Conservation (phyloP, 768 basidiomycete species). For the Mycena venus region DNA sequence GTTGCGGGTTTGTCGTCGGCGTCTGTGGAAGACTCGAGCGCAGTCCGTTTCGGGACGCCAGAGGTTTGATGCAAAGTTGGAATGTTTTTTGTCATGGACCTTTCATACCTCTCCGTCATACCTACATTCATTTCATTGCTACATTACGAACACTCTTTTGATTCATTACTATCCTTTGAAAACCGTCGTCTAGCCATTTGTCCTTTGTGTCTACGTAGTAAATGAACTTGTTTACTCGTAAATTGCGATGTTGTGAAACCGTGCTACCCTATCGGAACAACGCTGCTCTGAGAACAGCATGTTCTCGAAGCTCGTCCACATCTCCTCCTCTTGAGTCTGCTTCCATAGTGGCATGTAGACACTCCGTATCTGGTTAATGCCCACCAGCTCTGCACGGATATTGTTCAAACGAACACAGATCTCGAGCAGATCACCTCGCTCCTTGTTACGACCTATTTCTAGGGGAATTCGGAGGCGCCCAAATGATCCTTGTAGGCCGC, state of each 20-base stretch:
- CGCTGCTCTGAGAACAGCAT: slow-evolving; percentile 59
- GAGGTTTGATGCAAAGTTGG: too few species aligned
- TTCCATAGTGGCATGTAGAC: slow-evolving; percentile 58
- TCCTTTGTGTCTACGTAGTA: neutral
- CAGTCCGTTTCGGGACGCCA: too few species aligned
- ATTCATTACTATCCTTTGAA: neutral
- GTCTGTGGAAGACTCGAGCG: neutral
- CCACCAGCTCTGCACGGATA: slow-evolving; percentile 47
- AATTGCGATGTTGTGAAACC: slow-evolving; percentile 46
- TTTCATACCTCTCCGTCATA: too few species aligned
- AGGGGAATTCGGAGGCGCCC: slow-evolving; percentile 54
- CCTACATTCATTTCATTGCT: neutral
- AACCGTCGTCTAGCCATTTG: neutral
- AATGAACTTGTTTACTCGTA: slow-evolving; percentile 23
- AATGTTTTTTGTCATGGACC: too few species aligned
- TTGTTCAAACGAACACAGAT: slow-evolving; percentile 50
- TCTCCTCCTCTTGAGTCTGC: slow-evolving; percentile 40
- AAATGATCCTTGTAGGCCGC: neutral
- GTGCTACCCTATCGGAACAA: slow-evolving; percentile 51
- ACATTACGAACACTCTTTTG: neutral
- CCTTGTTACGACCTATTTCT: slow-evolving; percentile 43
- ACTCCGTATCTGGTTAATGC: slow-evolving; percentile 56
- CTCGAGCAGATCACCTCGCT: slow-evolving; percentile 50
- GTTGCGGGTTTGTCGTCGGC: too few species aligned
- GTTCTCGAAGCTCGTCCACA: slow-evolving; percentile 52